Conservation (phyloP, 2,329 filamentous ascomycete species). For the Pestalotiopsis sp. region DNA sequence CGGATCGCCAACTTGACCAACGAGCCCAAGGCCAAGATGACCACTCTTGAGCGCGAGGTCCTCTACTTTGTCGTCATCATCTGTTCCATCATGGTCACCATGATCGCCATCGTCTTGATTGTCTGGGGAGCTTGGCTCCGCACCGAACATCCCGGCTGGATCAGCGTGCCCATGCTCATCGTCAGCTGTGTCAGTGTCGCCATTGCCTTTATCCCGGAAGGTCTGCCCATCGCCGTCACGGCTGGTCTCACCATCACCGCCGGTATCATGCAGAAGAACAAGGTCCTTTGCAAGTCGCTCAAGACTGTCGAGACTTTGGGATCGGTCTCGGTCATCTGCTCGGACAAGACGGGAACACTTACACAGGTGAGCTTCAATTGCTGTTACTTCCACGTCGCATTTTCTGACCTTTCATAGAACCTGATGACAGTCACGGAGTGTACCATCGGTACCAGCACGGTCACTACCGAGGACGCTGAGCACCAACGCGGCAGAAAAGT, state of each 20-base stretch:
- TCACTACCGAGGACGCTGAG: constrained; percentile 54
- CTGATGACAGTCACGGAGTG: constrained; percentile 75
- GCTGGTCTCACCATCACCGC: constrained; percentile 75
- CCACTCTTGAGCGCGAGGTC: constrained; percentile 73
- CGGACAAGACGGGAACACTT: constrained; percentile 76
- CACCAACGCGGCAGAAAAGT: constrained; percentile 37
- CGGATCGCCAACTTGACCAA: constrained; percentile 74
- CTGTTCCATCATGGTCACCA: constrained; percentile 65
- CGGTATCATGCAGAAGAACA: constrained; percentile 76
- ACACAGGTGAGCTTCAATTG: constrained; percentile 46
- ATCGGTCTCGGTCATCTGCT: constrained; percentile 73
- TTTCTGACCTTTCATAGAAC: constrained; percentile 48
- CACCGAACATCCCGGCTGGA: constrained; percentile 68
- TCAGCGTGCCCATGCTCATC: constrained; percentile 72
- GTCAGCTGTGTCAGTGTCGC: constrained; percentile 73
- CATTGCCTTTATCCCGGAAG: constrained; percentile 75
- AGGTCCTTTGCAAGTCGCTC: constrained; percentile 78
- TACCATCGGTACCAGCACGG: constrained; percentile 54
- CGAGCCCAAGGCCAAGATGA: constrained; percentile 67
- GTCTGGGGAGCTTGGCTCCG: constrained; percentile 75
- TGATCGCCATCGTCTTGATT: constrained; percentile 66
- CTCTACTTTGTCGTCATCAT: constrained; percentile 74
- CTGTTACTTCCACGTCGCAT: constrained; percentile 1
- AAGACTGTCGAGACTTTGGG: constrained; percentile 79
- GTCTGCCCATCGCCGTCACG: constrained; percentile 70